phyloP scores from a whole-genome alignment of 768 basidiomycete species.

The Pisolithus albus region DNA sequence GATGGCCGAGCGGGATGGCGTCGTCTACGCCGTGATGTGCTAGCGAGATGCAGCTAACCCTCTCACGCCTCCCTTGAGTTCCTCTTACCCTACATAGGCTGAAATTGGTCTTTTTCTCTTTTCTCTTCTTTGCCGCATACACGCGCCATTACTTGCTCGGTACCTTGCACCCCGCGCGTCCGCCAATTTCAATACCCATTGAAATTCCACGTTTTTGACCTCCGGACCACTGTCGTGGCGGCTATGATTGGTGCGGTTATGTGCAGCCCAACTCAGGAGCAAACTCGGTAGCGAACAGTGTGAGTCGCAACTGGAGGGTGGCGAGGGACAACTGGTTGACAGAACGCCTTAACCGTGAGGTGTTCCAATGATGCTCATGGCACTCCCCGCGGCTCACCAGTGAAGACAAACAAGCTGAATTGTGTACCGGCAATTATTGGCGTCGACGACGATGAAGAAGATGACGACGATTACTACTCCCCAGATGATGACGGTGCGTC shows the following conservation, averaged over 20 bases:
- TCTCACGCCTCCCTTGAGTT: slow-evolving; percentile 69
- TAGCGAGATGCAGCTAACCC: too few species aligned
- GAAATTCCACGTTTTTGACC: slow-evolving; percentile 6
- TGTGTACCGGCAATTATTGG: slow-evolving; percentile 3
- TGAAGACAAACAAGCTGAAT: slow-evolving; percentile 3
- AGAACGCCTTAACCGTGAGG: too few species aligned
- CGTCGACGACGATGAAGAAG: slow-evolving; percentile 16
- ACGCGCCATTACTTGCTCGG: too few species aligned
- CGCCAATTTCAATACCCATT: not conserved
- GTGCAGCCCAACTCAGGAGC: not conserved
- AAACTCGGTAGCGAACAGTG: too few species aligned
- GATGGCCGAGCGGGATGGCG: slow-evolving; percentile 85
- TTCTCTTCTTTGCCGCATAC: slow-evolving; percentile 16
- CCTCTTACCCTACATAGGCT: slow-evolving; percentile 66
- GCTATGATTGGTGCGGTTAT: slow-evolving; percentile 5
- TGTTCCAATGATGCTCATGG: too few species aligned
- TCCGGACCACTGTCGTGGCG: not conserved
- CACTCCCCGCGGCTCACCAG: slow-evolving; percentile 8
- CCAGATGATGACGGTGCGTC: slow-evolving; percentile 11
- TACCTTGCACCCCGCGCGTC: too few species aligned
- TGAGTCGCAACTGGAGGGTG: too few species aligned
- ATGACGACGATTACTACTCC: slow-evolving; percentile 18
- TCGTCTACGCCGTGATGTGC: slow-evolving; percentile 83
- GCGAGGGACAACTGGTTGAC: too few species aligned
- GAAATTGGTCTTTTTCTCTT: slow-evolving; percentile 24